phyloP scores from a whole-genome alignment of 139 green algal species.

The Chlorella sp. region DNA sequence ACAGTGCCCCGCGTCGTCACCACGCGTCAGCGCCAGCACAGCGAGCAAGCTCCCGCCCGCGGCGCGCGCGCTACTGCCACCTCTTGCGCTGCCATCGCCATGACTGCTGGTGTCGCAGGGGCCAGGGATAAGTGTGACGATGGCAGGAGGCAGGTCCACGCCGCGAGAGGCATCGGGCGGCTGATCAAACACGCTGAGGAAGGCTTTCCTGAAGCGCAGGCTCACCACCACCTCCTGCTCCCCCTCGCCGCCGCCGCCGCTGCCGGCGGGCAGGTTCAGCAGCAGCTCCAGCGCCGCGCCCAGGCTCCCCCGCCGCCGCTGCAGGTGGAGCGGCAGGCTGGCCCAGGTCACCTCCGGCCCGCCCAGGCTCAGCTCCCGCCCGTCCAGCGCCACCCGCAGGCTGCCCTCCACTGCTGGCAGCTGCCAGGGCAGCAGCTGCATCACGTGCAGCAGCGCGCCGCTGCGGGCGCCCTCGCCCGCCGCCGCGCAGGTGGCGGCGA shows the following conservation, averaged over 20 bases:
- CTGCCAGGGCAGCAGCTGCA: slow-evolving; percentile 85
- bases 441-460: slow-evolving; percentile 52
- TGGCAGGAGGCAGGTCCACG: slow-evolving; percentile 84
- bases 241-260: slow-evolving; percentile 45
- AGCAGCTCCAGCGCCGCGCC: slow-evolving; percentile 16
- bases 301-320: not conserved
- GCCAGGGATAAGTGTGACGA: slow-evolving; percentile 43
- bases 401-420: slow-evolving; percentile 74
- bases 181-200: slow-evolving; percentile 70
- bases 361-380: too few relatives aligned
- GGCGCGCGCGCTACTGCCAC: too few relatives aligned
- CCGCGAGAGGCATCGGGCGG: slow-evolving; percentile 81
- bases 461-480: slow-evolving; percentile 9
- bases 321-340: not conserved
- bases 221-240: slow-evolving; percentile 36
- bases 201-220: slow-evolving; percentile 69
- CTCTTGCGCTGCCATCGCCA: too few relatives aligned
- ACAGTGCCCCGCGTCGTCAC: too few relatives aligned
- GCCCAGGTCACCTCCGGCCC: not conserved
- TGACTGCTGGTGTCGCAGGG: slow-evolving; percentile 14
- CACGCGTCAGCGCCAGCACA: too few relatives aligned
- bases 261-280: slow-evolving; percentile 45
- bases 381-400: slow-evolving; percentile 69
- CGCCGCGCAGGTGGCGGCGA: not conserved
- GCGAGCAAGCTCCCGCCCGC: too few relatives aligned